Evolutionary conservation across 495 filamentous ascomycete genomes (phyloP).

Genomic region (Hypoxylon rickii): DNA sequence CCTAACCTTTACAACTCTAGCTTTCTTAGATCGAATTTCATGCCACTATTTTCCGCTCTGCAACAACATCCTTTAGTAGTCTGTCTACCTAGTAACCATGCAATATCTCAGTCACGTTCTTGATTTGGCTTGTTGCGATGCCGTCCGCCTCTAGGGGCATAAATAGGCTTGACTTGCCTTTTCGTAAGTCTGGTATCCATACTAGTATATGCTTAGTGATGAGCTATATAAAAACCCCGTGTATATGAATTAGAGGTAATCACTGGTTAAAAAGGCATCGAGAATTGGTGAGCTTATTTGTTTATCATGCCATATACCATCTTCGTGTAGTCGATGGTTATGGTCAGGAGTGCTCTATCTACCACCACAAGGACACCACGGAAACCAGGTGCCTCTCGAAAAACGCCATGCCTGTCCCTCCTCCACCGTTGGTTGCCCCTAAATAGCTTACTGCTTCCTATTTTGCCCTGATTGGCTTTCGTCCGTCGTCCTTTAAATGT

Average conservation of each 20-base stretch:
- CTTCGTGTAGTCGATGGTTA: not conserved
- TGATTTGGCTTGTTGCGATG: too few species aligned
- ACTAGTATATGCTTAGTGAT: too few species aligned
- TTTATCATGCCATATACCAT: conserved; percentile 1
- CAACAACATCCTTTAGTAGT: conserved; percentile 13
- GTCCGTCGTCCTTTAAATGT: conserved; percentile 3
- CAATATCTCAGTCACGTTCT: not conserved
- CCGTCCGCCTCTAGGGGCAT: too few species aligned
- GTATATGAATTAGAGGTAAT: too few species aligned
- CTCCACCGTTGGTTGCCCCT: too few species aligned
- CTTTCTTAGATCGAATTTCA: not conserved
- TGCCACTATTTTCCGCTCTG: not conserved
- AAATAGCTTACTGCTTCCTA: not conserved
- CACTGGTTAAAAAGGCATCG: too few species aligned
- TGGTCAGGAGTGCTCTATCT: not conserved
- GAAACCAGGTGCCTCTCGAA: not conserved
- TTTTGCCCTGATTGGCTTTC: not conserved
- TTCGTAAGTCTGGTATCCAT: too few species aligned
- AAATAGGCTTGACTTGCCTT: too few species aligned
- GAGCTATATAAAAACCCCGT: too few species aligned
- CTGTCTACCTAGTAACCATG: not conserved
- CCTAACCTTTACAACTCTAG: too few species aligned
- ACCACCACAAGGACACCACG: conserved; percentile 2
- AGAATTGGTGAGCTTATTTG: conserved; percentile 1
- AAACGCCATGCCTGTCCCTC: not conserved